Base-by-base conservation (phyloP, 2,329 filamentous ascomycete genomes). In the Cladophialophora immunda region DNA sequence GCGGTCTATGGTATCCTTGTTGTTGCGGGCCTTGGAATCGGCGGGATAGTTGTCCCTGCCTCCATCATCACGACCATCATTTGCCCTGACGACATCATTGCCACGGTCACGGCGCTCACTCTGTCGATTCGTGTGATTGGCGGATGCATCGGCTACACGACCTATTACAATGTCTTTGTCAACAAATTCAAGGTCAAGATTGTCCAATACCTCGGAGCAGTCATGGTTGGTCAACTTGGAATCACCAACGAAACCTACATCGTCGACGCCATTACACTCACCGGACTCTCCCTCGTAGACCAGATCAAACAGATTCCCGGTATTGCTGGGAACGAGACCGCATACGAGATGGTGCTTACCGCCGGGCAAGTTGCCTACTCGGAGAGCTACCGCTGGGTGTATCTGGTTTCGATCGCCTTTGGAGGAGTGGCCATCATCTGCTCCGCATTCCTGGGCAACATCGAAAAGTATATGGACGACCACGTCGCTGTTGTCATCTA, bases 21-120 rank as follows among this genome's bases (percentile, higher is more conserved):
- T 17, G 73, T 91, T 3, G 87, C 88, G 1, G 85, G 87, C 3
- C 76, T 91, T 1, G 89, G 89, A 8, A 87, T 91, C 3, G 89
- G 89, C 5, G 89, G 87, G 1, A 89, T 91, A 57, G 85, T 91
- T 15, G 86, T 92, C 5, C 89, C 89, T 0, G 85, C 86, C 0
- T 88, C 86, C 1, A 89, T 91, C 70, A 89, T 91, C 65, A 87
- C 87, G 4, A 89, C 87, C 9, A 90, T 91, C 71, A 87, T 91
- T 70, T 90, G 88, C 68, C 89, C 89, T 0, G 87, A 89, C 78
- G 80, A 91, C 62, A 81, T 91, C 4, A 91, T 92, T 68, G 89
- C 88, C 6, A 91, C 89, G 2, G 83, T 90, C 53, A 86, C 89
- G 0, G 88, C 89, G 6, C 80, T 92, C 19, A 91, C 89, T 0